These are phyloP conservation scores for Sphagnum tenellum DNA, from an alignment of 225 moss, liverwort and hornwort genomes.

Conservation along the genomic window DNA sequence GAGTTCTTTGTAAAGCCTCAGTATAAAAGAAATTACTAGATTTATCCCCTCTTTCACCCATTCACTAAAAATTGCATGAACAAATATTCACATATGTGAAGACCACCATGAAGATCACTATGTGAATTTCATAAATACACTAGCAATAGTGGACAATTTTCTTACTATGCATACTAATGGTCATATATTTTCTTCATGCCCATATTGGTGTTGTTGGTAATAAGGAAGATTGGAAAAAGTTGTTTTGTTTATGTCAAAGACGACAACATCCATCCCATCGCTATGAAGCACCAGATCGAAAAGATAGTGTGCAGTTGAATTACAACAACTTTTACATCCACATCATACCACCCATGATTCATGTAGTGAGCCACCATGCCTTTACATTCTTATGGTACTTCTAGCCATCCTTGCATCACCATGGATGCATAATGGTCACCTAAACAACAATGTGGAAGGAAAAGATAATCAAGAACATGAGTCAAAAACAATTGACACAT, in stretches of 20 bases:
- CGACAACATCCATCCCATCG: conserved; percentile 72
- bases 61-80: conserved; percentile 63
- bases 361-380: conserved; percentile 58
- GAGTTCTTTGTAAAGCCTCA: conserved; percentile 54
- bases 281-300: conserved; percentile 15
- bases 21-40: conserved; percentile 47
- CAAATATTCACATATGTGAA: conserved; percentile 71
- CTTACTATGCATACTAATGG: no score
- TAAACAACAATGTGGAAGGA: no score
- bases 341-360: conserved; percentile 72
- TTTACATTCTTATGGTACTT: conserved; percentile 61
- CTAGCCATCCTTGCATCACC: conserved; percentile 57
- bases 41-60: conserved; percentile 71
- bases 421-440: neutral
- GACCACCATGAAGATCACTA: neutral
- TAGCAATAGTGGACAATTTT: no score
- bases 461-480: neutral
- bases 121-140: neutral
- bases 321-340: conserved; percentile 35
- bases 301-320: conserved; percentile 24
- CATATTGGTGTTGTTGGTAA: conserved; percentile 67
- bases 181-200: conserved; percentile 20
- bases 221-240: conserved; percentile 87
- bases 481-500: neutral
- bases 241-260: conserved; percentile 89